Evolutionary conservation across 352 stramenopile genomes (phyloP).

Genomic region (Globisporangium iwayamae): DNA sequence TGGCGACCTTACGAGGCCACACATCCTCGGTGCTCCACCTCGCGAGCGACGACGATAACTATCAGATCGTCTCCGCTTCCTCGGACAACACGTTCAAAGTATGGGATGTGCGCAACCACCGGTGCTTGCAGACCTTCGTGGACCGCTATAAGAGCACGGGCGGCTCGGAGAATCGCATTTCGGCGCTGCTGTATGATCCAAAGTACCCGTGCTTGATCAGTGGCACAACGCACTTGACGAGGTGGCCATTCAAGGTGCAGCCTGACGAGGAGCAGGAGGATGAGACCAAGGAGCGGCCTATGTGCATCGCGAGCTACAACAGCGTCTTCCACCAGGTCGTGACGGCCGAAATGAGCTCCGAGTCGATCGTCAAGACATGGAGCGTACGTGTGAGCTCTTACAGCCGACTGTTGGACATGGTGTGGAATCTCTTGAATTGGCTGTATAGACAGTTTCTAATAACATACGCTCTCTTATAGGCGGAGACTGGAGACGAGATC

Average conservation of each 20-base stretch:
- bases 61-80: constrained; percentile 78
- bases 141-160: constrained; percentile 52
- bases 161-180: constrained; percentile 62
- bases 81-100: constrained; percentile 84
- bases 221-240: constrained; percentile 63
- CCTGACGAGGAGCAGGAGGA: constrained; percentile 38
- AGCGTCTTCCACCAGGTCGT: constrained; percentile 82
- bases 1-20: constrained; percentile 67
- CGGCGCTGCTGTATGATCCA: constrained; percentile 56
- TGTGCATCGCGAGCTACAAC: constrained; percentile 73
- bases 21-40: constrained; percentile 75
- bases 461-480: constrained; percentile 8
- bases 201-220: constrained; percentile 68
- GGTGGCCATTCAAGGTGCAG: constrained; percentile 57
- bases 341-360: constrained; percentile 66
- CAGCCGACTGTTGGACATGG: not conserved
- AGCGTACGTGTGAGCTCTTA: constrained; percentile 21
- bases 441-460: no score
- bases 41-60: constrained; percentile 79
- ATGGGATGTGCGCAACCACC: constrained; percentile 80
- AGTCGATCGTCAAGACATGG: constrained; percentile 81
- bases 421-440: not conserved
- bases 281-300: constrained; percentile 38
- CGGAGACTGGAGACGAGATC: constrained; percentile 81
- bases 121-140: constrained; percentile 77